Evolutionary conservation across 148 eudicot genomes (phyloP), one percentile per base, ranked within the genome.

Genomic region (Cornus florida): DNA sequence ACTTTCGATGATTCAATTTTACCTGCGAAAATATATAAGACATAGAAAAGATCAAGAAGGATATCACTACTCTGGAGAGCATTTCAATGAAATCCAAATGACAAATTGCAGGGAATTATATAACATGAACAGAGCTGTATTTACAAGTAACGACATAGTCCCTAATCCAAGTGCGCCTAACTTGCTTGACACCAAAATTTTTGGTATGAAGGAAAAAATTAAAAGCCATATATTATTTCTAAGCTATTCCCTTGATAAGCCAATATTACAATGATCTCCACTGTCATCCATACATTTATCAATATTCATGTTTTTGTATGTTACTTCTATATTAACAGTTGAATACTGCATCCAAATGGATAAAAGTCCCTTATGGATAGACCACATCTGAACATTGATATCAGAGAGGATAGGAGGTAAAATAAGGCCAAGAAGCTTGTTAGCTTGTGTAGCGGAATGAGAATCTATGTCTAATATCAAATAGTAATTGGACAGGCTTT

Each of bases 1-100:
- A 82, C 86, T 94, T 97, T 74, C 99, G 87, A 85, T 97, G 99
- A 84, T 92, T 97, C 81, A 97, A 81, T 81, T 97, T 97, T 68
- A 97, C 89, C 99, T 97, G 89, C 68, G 74, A 39, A 74, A 31
- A 80, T 10, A 73, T 31, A 67, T 23, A 76, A 70, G 60, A 75
- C 10, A 6, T 67, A 39, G 7, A 67, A 64, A 23, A 8, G 46
- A 69, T 10, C 20, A 76, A 16, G 38, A 48, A 16, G 10, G 14
- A 4, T 8, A 75, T 22, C 14, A 17, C 17, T 4, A 66, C 48
- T 9, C 35, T 14, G 14, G 35, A 75, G 19, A 39, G 12, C 38
- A 39, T 19, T 75, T 64, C 22, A 67, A 67, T 41, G 10, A 76
- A 46, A 31, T 43, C 19, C 46, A 50, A 31, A 50, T 50, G 7